phyloP scores from a whole-genome alignment of 257 asterid genomes.

The Solanum lycopersicoides region DNA sequence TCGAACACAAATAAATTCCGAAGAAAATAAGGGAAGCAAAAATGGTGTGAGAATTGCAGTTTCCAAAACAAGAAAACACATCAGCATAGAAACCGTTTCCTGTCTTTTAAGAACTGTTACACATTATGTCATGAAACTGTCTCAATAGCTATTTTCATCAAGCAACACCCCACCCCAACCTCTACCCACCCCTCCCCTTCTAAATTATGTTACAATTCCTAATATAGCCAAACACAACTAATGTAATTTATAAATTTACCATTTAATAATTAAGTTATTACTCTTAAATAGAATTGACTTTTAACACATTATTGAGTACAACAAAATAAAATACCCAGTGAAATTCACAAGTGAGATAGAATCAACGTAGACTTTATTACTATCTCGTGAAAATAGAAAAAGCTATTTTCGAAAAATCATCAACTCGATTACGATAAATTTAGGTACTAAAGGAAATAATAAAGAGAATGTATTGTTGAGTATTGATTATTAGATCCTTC shows the following conservation, averaged over 20 bases:
- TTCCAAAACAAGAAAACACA: background rate
- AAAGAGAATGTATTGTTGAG: background rate
- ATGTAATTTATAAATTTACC: background rate
- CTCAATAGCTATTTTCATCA: background rate
- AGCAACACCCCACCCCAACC: background rate
- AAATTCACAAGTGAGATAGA: too few species aligned
- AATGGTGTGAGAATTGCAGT: background rate
- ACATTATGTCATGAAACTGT: conserved; percentile 21
- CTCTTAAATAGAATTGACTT: background rate
- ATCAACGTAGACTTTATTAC: too few species aligned
- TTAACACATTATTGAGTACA: fast-evolving
- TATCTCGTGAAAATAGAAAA: fast-evolving
- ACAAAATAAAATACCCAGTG: background rate
- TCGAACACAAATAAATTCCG: fast-evolving
- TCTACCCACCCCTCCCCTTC: background rate
- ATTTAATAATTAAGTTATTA: background rate
- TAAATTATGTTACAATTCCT: background rate
- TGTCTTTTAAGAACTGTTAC: conserved; percentile 23
- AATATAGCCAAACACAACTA: background rate
- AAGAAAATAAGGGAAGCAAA: background rate
- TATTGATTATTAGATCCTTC: background rate
- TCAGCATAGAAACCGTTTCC: conserved; percentile 13
- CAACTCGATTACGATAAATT: background rate
- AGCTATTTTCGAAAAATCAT: too few species aligned
- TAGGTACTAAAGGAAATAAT: too few species aligned